Conservation (phyloP, 2,329 filamentous ascomycete species). For the Calonectria pauciramosa region DNA sequence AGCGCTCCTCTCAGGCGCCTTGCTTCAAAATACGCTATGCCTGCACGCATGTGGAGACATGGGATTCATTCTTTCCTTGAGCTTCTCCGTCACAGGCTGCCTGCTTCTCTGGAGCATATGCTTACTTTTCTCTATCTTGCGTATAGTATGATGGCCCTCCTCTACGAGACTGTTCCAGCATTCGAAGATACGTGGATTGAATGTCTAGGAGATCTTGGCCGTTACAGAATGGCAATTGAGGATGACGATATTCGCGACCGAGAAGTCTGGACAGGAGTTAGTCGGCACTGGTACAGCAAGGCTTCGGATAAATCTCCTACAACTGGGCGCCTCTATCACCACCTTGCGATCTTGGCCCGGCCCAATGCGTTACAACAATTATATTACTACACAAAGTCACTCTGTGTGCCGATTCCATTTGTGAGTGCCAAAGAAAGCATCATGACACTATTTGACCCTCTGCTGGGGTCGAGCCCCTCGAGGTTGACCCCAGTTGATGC, state of each 20-base stretch:
- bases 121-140: slow-evolving; percentile 89
- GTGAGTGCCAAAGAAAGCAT: slow-evolving; percentile 77
- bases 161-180: slow-evolving; percentile 86
- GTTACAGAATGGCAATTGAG: slow-evolving; percentile 92
- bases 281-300: slow-evolving; percentile 86
- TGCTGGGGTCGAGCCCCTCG: slow-evolving; percentile 57
- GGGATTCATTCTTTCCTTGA: slow-evolving; percentile 91
- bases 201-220: slow-evolving; percentile 86
- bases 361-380: slow-evolving; percentile 79
- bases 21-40: slow-evolving; percentile 89
- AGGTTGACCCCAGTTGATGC: slow-evolving; percentile 63
- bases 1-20: slow-evolving; percentile 76
- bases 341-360: slow-evolving; percentile 83
- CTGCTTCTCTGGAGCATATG: slow-evolving; percentile 88
- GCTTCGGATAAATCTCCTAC: slow-evolving; percentile 82
- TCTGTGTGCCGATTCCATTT: slow-evolving; percentile 79
- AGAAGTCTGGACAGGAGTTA: slow-evolving; percentile 86
- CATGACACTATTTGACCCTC: slow-evolving; percentile 75
- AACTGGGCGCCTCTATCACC: slow-evolving; percentile 87
- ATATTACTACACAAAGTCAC: slow-evolving; percentile 78
- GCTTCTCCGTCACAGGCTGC: slow-evolving; percentile 79
- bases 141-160: slow-evolving; percentile 89
- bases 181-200: slow-evolving; percentile 96
- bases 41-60: slow-evolving; percentile 93
- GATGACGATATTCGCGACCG: slow-evolving; percentile 81